Evolutionary conservation across 306 rosid genomes (phyloP).

Genomic region (Vachellia pachyceras): DNA sequence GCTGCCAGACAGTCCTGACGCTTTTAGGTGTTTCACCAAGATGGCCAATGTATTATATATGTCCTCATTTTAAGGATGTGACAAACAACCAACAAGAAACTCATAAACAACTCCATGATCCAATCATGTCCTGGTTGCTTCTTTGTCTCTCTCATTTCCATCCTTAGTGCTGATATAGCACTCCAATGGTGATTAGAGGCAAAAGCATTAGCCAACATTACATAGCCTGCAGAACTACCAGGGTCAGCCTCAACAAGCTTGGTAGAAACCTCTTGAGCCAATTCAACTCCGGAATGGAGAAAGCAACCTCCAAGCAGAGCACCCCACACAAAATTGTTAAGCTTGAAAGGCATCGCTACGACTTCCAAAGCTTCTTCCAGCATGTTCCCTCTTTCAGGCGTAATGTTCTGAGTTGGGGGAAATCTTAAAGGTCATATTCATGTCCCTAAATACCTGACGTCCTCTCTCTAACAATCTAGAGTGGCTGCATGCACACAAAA

Average conservation of each 20-base stretch:
- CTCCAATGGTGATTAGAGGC: conserved; percentile 60
- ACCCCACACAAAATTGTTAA: conserved; percentile 68
- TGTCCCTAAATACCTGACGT: conserved; percentile 50
- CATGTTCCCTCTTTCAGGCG: conserved; percentile 59
- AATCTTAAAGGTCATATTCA: conserved; percentile 36
- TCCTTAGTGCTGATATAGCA: conserved; percentile 51
- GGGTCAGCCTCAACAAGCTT: conserved; percentile 65
- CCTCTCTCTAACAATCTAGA: conserved; percentile 59
- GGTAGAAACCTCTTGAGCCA: conserved; percentile 58
- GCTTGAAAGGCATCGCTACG: conserved; percentile 61
- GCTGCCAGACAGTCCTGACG: conserved; percentile 16
- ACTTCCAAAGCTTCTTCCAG: conserved; percentile 63
- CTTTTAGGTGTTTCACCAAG: conserved; percentile 59
- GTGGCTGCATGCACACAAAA: conserved; percentile 66
- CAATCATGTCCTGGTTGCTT: conserved; percentile 73
- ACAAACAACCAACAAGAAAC: conserved; percentile 52
- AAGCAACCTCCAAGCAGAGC: conserved; percentile 68
- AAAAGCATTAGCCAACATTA: conserved; percentile 67
- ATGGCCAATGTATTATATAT: conserved; percentile 47
- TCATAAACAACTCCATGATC: conserved; percentile 69
- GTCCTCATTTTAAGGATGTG: conserved; percentile 51
- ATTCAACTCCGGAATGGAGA: conserved; percentile 61
- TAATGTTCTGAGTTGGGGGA: conserved; percentile 59
- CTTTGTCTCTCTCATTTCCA: conserved; percentile 59
- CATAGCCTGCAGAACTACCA: conserved; percentile 57